Evolutionary conservation across 2,329 filamentous ascomycete genomes (phyloP).

Genomic region (Venturia oleaginea): DNA sequence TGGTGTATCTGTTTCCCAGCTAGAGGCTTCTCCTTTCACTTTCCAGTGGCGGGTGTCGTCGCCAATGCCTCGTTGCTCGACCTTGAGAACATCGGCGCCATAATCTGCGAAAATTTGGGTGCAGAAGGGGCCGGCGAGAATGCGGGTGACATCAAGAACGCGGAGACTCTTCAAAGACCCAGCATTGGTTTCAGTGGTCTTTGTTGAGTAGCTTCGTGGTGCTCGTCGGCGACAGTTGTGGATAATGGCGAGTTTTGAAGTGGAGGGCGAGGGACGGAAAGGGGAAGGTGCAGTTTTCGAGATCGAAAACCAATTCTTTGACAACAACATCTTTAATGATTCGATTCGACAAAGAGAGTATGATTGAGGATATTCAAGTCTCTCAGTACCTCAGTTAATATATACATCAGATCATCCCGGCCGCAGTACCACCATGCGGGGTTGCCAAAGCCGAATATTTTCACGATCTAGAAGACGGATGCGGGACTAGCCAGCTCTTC

Average conservation of each 20-base stretch:
- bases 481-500: background rate
- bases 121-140: constrained; percentile 15
- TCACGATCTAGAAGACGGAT: background rate
- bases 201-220: background rate
- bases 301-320: background rate
- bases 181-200: background rate
- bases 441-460: background rate
- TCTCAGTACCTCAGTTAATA: background rate
- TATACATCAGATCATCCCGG: background rate
- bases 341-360: background rate
- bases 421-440: background rate
- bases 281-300: background rate
- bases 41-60: constrained; percentile 28
- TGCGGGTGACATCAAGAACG: constrained; percentile 8
- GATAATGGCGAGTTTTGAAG: background rate
- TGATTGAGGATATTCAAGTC: background rate
- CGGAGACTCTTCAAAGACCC: constrained; percentile 4
- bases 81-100: constrained; percentile 29
- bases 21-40: constrained; percentile 21
- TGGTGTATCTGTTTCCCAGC: constrained; percentile 23
- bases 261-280: background rate
- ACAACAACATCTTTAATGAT: background rate
- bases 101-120: constrained; percentile 17
- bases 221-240: background rate
- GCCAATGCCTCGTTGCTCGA: constrained; percentile 28